These are phyloP conservation scores for Spizellomyces punctatus DNA, from an alignment of 192 early-diverging fungal genomes.

Conservation along the genomic window DNA sequence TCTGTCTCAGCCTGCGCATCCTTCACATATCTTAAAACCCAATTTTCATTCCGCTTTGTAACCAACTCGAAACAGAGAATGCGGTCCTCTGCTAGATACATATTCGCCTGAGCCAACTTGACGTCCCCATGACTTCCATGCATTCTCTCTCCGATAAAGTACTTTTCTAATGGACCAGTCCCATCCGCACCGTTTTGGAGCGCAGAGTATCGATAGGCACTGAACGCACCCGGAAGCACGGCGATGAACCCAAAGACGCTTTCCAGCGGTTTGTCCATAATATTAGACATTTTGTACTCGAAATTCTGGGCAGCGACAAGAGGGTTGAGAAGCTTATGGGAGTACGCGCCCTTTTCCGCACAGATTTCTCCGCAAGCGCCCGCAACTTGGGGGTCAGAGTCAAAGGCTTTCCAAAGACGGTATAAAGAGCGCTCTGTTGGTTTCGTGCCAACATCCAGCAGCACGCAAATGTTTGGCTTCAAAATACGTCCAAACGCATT, in stretches of 20 bases:
- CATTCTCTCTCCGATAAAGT: slow-evolving; percentile 76
- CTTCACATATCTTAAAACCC: slow-evolving; percentile 72
- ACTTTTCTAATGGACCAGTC: slow-evolving; percentile 69
- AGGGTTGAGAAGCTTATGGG: slow-evolving; percentile 69
- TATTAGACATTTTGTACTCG: slow-evolving; percentile 87
- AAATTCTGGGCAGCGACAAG: slow-evolving; percentile 85
- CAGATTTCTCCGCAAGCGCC: slow-evolving; percentile 87
- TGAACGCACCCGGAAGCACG: slow-evolving; percentile 89
- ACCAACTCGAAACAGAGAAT: slow-evolving; percentile 86
- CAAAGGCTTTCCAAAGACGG: slow-evolving; percentile 80
- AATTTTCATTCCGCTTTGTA: slow-evolving; percentile 71
- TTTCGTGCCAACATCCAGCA: slow-evolving; percentile 78
- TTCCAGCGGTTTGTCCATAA: slow-evolving; percentile 80
- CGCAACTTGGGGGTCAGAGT: slow-evolving; percentile 68
- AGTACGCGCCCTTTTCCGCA: slow-evolving; percentile 62
- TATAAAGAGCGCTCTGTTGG: slow-evolving; percentile 73
- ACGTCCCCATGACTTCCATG: slow-evolving; percentile 43
- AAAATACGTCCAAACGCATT: slow-evolving; percentile 60
- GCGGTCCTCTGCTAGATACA: slow-evolving; percentile 72
- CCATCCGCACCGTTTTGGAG: slow-evolving; percentile 66
- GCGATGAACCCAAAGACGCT: slow-evolving; percentile 94
- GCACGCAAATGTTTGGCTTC: slow-evolving; percentile 52
- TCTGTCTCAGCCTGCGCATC: slow-evolving; percentile 79
- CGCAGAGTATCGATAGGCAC: slow-evolving; percentile 76
- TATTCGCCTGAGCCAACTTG: slow-evolving; percentile 71